Percentiles rank a stretch among this genome's conserved stretches.
Conservation (phyloP, 331 rosid species). For the Saraca asoca region DNA sequence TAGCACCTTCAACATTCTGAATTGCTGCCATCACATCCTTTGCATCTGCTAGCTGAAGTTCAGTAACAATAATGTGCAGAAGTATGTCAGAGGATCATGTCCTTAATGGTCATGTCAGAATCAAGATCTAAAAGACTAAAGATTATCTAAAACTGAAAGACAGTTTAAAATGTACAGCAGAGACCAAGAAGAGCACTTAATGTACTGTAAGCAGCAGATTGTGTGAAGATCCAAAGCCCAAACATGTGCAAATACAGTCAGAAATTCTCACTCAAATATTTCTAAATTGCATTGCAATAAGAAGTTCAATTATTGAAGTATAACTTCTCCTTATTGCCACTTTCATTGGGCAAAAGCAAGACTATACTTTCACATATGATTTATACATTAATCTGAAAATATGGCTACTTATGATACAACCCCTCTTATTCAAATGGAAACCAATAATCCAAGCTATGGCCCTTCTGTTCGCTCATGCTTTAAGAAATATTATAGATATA, state of each 20-base stretch:
- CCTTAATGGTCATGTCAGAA: background rate
- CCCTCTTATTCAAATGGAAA: conserved; percentile 14
- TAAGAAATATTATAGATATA: background rate
- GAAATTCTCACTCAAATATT: background rate
- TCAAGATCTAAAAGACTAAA: too few relatives aligned
- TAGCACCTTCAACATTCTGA: conserved; percentile 62
- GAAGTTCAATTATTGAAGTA: background rate
- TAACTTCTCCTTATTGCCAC: background rate
- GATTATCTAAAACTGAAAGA: conserved; percentile 1
- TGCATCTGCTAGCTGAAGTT: conserved; percentile 86
- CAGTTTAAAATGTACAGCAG: conserved; percentile 8
- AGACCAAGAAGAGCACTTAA: conserved; percentile 18
- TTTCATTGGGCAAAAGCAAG: background rate
- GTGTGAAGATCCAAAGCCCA: conserved; percentile 8
- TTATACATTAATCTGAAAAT: background rate
- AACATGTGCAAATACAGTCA: background rate
- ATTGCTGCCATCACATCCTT: conserved; percentile 78
- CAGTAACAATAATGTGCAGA: conserved; percentile 19
- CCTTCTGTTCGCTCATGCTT: conserved; percentile 5
- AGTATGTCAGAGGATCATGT: conserved; percentile 19
- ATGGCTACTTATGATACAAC: background rate
- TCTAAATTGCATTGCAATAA: background rate
- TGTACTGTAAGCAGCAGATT: too few relatives aligned
- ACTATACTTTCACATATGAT: conserved; percentile 1
- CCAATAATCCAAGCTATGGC: conserved; percentile 18